A percentile compares a stretch with the other conserved stretches of the same genome.
These are phyloP conservation scores for Elaphomyces granulatus DNA, from an alignment of 495 filamentous ascomycete genomes.

Conservation along the genomic window DNA sequence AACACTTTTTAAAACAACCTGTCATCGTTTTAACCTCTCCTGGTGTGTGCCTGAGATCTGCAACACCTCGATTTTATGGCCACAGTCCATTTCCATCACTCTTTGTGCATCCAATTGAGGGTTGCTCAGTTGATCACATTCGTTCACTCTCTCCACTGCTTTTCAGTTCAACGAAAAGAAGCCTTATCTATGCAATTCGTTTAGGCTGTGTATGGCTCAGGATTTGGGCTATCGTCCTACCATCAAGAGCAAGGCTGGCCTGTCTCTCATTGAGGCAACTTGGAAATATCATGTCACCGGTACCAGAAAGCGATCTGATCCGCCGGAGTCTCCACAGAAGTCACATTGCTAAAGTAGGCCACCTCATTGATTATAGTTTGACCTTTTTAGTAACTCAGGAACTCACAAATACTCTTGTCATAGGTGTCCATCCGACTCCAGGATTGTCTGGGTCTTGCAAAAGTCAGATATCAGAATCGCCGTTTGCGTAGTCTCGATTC, in stretches of 20 bases:
- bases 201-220: no score
- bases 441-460: slow-evolving; percentile 84
- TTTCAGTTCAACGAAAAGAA: no score
- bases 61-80: no score
- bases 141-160: no score
- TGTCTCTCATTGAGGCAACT: not conserved
- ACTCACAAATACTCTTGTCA: not conserved
- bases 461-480: slow-evolving; percentile 91
- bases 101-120: no score
- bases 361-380: slow-evolving; percentile 1
- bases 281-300: not conserved
- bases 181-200: not conserved
- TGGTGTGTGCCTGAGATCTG: no score
- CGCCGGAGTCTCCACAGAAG: slow-evolving; percentile 30
- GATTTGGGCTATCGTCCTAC: no score
- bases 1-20: no score
- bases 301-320: not conserved
- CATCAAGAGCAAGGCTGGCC: no score
- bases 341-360: slow-evolving; percentile 64
- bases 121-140: no score
- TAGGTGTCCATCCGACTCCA: slow-evolving; percentile 86
- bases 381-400: not conserved
- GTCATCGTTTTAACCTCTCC: no score
- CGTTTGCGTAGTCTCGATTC: slow-evolving; percentile 32
- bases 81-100: no score